phyloP scores from a whole-genome alignment of 2,329 filamentous ascomycete genomes.

The Trichothecium roseum region DNA sequence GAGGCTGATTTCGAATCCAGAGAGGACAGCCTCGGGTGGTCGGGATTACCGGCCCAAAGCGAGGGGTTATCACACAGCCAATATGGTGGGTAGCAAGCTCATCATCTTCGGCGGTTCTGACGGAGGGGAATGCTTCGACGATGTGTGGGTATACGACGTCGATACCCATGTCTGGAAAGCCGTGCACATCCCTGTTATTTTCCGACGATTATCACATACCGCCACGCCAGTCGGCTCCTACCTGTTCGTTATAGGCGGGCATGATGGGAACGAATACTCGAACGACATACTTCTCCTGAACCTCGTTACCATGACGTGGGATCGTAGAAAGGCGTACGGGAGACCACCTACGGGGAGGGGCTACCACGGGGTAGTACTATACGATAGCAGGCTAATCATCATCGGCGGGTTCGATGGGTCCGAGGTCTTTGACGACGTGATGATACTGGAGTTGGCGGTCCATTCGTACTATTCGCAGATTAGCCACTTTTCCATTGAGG shows the following conservation, averaged over 20 bases:
- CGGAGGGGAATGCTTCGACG: slow-evolving; percentile 61
- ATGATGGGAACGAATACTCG: slow-evolving; percentile 60
- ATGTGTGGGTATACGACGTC: slow-evolving; percentile 65
- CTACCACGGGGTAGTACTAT: slow-evolving; percentile 56
- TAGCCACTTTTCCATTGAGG: slow-evolving; percentile 61
- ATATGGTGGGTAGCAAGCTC: slow-evolving; percentile 62
- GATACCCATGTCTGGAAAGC: slow-evolving; percentile 49
- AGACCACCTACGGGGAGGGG: slow-evolving; percentile 51
- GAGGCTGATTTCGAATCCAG: slow-evolving; percentile 48
- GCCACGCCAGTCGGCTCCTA: slow-evolving; percentile 61
- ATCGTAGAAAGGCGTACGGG: slow-evolving; percentile 55
- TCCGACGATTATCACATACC: slow-evolving; percentile 56
- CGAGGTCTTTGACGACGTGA: slow-evolving; percentile 59
- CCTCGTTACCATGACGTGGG: slow-evolving; percentile 66
- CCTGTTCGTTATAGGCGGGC: slow-evolving; percentile 59
- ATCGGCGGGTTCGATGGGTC: slow-evolving; percentile 59
- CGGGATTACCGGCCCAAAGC: slow-evolving; percentile 45
- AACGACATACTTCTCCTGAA: slow-evolving; percentile 61
- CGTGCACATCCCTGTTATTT: slow-evolving; percentile 50
- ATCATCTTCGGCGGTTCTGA: slow-evolving; percentile 63
- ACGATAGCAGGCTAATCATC: slow-evolving; percentile 53
- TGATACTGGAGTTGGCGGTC: slow-evolving; percentile 56
- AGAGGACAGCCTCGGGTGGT: slow-evolving; percentile 15
- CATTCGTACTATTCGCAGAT: slow-evolving; percentile 67
- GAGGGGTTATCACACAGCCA: slow-evolving; percentile 61